These are phyloP conservation scores for Pneumocystis murina DNA, from an alignment of 1,139 yeast genomes.

Conservation along the genomic window DNA sequence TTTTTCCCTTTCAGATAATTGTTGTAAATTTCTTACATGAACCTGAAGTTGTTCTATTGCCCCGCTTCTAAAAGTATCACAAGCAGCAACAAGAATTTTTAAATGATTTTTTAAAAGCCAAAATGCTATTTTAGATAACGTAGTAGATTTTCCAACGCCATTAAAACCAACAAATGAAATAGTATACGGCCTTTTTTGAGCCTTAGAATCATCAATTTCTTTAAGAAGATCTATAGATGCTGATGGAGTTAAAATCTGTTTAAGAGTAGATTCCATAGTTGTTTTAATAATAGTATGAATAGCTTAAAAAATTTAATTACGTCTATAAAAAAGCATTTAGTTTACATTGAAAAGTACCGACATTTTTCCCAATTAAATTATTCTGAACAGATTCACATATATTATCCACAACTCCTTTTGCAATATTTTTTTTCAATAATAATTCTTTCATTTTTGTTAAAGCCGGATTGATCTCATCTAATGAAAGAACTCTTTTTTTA, in stretches of 20 bases:
- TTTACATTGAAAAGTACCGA: slow-evolving; percentile 41
- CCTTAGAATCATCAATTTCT: slow-evolving; percentile 48
- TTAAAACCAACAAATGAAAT: slow-evolving; percentile 95
- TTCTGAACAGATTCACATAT: slow-evolving; percentile 44
- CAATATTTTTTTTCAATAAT: slow-evolving; percentile 37
- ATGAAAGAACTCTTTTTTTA: slow-evolving; percentile 38
- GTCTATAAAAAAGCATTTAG: background rate
- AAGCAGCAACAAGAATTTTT: slow-evolving; percentile 81
- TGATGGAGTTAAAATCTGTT: slow-evolving; percentile 78
- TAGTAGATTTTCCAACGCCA: slow-evolving; percentile 96
- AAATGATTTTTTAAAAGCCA: slow-evolving; percentile 87
- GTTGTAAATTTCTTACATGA: slow-evolving; percentile 71
- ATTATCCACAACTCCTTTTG: slow-evolving; percentile 43
- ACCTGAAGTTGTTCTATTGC: slow-evolving; percentile 94
- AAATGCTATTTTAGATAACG: slow-evolving; percentile 81
- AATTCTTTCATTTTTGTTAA: slow-evolving; percentile 33
- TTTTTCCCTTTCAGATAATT: slow-evolving; percentile 35
- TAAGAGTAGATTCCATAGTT: slow-evolving; percentile 59
- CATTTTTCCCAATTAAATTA: slow-evolving; percentile 48
- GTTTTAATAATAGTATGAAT: slow-evolving; percentile 46
- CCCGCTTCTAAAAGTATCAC: slow-evolving; percentile 95
- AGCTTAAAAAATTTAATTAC: slow-evolving; percentile 18
- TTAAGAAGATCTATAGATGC: slow-evolving; percentile 77
- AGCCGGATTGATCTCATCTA: slow-evolving; percentile 32
- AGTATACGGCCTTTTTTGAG: slow-evolving; percentile 50